A percentile compares a stretch with the other conserved stretches of the same genome.
These are phyloP conservation scores for Marchantia paleacea DNA, from an alignment of 225 moss, liverwort and hornwort genomes.

Conservation along the genomic window DNA sequence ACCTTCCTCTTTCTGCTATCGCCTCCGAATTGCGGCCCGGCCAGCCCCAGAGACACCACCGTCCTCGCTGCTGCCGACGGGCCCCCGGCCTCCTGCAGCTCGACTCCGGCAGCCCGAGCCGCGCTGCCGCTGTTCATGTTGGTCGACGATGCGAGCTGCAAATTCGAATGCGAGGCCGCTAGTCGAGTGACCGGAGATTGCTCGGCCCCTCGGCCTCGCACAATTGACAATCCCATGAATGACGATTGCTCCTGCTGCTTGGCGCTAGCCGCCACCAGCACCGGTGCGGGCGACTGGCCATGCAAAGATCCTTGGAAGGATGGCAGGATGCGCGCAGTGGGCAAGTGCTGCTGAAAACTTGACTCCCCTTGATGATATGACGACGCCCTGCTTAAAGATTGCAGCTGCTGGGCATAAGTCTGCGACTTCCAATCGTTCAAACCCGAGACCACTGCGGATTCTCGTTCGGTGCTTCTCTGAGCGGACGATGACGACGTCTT, in stretches of 20 bases:
- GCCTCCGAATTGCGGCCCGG: conserved; percentile 44
- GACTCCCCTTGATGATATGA: conserved; percentile 12
- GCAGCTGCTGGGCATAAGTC: conserved; percentile 26
- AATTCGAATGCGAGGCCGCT: neutral
- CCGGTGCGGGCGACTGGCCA: conserved; percentile 16
- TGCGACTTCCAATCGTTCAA: conserved; percentile 38
- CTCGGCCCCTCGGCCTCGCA: conserved; percentile 12
- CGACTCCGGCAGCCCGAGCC: conserved; percentile 13
- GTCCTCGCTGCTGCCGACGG: conserved; percentile 49
- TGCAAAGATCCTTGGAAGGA: conserved; percentile 26
- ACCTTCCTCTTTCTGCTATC: conserved; percentile 81
- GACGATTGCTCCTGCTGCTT: conserved; percentile 19
- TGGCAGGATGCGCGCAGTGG: neutral
- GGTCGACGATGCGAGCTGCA: conserved; percentile 21
- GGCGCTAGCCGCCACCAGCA: neutral
- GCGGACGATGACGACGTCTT: conserved; percentile 43
- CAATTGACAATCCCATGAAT: conserved; percentile 22
- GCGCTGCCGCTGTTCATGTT: neutral
- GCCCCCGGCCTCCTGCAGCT: conserved; percentile 22
- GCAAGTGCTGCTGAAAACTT: conserved; percentile 10
- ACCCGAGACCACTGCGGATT: conserved; percentile 39
- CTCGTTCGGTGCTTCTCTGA: conserved; percentile 37
- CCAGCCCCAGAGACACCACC: conserved; percentile 47
- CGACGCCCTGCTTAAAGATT: conserved; percentile 18
- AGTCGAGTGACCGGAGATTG: neutral